These are phyloP conservation scores for Mrakia gelida DNA, from an alignment of 768 basidiomycete species.

Conservation along the genomic window DNA sequence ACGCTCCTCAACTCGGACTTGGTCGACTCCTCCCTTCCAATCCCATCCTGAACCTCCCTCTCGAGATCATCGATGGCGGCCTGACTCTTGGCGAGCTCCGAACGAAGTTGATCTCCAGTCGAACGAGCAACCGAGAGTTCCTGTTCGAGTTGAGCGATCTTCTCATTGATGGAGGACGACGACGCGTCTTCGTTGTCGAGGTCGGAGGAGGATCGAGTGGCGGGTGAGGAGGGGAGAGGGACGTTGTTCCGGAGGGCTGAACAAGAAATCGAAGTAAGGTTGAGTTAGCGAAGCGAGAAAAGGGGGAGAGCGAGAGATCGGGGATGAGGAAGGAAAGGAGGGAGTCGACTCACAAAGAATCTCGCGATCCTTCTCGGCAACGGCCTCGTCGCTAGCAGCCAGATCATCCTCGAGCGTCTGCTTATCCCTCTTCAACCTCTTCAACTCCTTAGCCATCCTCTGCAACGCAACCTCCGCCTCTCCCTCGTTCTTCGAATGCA, in stretches of 20 bases:
- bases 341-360: conserved; percentile 6
- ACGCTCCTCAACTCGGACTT: conserved; percentile 13
- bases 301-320: not conserved
- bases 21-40: not conserved
- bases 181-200: not conserved
- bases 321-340: not conserved
- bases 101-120: not conserved
- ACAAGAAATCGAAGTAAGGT: not conserved
- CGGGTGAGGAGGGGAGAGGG: not conserved
- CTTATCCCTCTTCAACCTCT: conserved; percentile 17
- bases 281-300: not conserved
- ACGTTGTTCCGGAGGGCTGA: conserved; percentile 18
- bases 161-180: not conserved
- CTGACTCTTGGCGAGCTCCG: not conserved
- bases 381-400: conserved; percentile 2
- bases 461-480: conserved; percentile 8
- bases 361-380: conserved; percentile 11
- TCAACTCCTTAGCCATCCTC: conserved; percentile 12
- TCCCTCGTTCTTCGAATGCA: not conserved
- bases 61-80: conserved; percentile 11
- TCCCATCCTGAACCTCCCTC: conserved; percentile 1
- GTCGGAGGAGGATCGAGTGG: not conserved
- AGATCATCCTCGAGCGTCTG: conserved; percentile 17
- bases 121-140: not conserved
- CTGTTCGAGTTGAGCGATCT: not conserved